Percentiles rank a stretch among this genome's conserved stretches.
These are phyloP conservation scores for Madurella mycetomatis DNA, from an alignment of 2,329 filamentous ascomycete species.

Conservation along the genomic window DNA sequence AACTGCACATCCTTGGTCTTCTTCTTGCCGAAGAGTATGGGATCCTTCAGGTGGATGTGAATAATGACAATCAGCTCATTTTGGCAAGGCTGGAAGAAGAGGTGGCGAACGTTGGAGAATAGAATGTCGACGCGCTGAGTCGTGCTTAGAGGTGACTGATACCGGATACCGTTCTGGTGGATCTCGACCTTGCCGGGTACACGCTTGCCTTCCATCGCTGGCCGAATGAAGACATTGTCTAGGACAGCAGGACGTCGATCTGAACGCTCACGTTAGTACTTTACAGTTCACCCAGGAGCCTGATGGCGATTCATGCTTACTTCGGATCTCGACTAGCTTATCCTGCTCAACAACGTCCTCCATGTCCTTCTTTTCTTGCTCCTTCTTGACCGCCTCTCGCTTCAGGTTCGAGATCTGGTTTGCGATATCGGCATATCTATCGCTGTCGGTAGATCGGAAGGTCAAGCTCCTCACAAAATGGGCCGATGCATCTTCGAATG, in stretches of 20 bases:
- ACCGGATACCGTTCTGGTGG: slow-evolving; percentile 97
- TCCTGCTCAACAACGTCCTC: slow-evolving; percentile 99
- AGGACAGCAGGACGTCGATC: slow-evolving; percentile 85
- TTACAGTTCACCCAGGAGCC: neutral
- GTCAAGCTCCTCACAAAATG: slow-evolving; percentile 96
- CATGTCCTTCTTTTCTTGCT: slow-evolving; percentile 99
- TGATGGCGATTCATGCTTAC: slow-evolving; percentile 46
- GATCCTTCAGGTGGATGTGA: slow-evolving; percentile 95
- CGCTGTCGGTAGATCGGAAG: slow-evolving; percentile 84
- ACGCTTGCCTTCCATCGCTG: slow-evolving; percentile 93
- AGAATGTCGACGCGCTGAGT: slow-evolving; percentile 87
- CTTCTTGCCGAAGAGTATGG: slow-evolving; percentile 92
- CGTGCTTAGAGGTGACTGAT: slow-evolving; percentile 74
- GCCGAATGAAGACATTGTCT: slow-evolving; percentile 92
- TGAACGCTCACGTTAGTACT: slow-evolving; percentile 33
- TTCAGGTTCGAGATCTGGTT: slow-evolving; percentile 95
- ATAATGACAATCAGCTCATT: slow-evolving; percentile 97
- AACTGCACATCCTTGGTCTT: slow-evolving; percentile 99
- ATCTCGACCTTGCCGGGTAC: slow-evolving; percentile 95
- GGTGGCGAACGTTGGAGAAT: slow-evolving; percentile 96
- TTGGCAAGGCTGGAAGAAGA: slow-evolving; percentile 97
- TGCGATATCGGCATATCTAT: slow-evolving; percentile 84
- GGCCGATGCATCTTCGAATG: slow-evolving; percentile 91
- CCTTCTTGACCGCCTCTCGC: slow-evolving; percentile 83
- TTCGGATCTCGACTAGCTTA: slow-evolving; percentile 91